Conservation (phyloP, 768 basidiomycete genomes). For the Xanthoconium purpureum region DNA sequence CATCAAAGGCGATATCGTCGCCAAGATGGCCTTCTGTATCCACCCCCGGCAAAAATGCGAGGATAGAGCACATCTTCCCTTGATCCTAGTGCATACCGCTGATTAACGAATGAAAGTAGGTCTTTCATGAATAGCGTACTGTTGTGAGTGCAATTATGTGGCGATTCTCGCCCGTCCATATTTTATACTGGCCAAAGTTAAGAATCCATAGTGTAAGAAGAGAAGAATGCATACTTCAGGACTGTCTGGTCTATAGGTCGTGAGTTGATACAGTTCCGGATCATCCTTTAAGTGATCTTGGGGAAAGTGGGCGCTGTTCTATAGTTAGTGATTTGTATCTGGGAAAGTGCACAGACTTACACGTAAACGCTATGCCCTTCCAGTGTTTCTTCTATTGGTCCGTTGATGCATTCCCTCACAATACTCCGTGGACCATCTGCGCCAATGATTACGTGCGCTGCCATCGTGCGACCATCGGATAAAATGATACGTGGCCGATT, state of each 20-base stretch:
- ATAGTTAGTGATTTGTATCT: neutral
- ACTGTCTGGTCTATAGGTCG: conserved; percentile 17
- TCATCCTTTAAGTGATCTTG: conserved; percentile 43
- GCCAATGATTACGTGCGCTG: conserved; percentile 56
- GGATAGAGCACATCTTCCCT: conserved; percentile 39
- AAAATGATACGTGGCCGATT: conserved; percentile 31
- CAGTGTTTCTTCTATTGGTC: conserved; percentile 29
- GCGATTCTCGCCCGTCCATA: conserved; percentile 28
- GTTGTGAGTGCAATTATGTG: conserved; percentile 23
- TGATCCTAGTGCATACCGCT: conserved; percentile 21
- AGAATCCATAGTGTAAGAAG: neutral
- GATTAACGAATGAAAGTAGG: neutral
- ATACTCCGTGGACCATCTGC: conserved; percentile 59
- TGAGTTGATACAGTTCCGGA: conserved; percentile 37
- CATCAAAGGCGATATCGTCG: conserved; percentile 24
- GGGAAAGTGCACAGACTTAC: conserved; percentile 30
- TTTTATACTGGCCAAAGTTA: conserved; percentile 17
- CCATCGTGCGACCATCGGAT: conserved; percentile 43
- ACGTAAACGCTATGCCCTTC: conserved; percentile 43
- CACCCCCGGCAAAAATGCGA: conserved; percentile 40
- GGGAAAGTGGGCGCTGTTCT: conserved; percentile 40
- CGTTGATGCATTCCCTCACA: conserved; percentile 35
- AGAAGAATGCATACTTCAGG: conserved; percentile 19
- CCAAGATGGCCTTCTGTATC: conserved; percentile 34
- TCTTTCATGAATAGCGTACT: conserved; percentile 14